These are phyloP conservation scores for Parasitella parasitica DNA, from an alignment of 371 early-diverging fungal genomes.

Conservation along the genomic window DNA sequence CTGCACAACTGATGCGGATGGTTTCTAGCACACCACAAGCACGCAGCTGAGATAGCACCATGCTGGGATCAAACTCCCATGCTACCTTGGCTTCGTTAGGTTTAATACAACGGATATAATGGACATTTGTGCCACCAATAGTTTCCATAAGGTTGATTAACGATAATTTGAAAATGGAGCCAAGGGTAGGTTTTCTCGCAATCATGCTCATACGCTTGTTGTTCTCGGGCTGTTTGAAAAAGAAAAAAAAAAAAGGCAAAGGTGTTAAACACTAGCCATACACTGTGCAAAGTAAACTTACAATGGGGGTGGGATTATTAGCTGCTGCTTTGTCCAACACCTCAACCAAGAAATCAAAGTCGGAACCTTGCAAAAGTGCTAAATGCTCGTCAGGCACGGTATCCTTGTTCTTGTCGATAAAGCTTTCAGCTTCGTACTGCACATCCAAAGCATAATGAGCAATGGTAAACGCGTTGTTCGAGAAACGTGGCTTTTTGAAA, in stretches of 20 bases:
- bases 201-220: slow-evolving; percentile 61
- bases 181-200: slow-evolving; percentile 81
- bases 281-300: slow-evolving; percentile 1
- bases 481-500: slow-evolving; percentile 93
- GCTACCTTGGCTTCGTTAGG: slow-evolving; percentile 93
- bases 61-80: slow-evolving; percentile 86
- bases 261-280: background rate
- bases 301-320: slow-evolving; percentile 41
- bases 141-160: slow-evolving; percentile 92
- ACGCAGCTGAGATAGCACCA: slow-evolving; percentile 94
- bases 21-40: slow-evolving; percentile 99
- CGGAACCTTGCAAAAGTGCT: slow-evolving; percentile 64
- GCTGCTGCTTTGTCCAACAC: slow-evolving; percentile 59
- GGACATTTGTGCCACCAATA: slow-evolving; percentile 88
- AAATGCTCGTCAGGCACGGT: slow-evolving; percentile 94
- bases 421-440: slow-evolving; percentile 89
- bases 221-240: slow-evolving; percentile 30
- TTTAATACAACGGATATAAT: slow-evolving; percentile 98
- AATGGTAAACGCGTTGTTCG: slow-evolving; percentile 77
- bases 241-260: too few species aligned
- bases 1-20: slow-evolving; percentile 97
- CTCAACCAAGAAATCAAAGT: slow-evolving; percentile 76
- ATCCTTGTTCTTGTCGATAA: slow-evolving; percentile 99
- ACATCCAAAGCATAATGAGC: slow-evolving; percentile 94
- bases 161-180: slow-evolving; percentile 83